phyloP scores from a whole-genome alignment of 164 flowering plant species.

The Saururus chinensis region DNA sequence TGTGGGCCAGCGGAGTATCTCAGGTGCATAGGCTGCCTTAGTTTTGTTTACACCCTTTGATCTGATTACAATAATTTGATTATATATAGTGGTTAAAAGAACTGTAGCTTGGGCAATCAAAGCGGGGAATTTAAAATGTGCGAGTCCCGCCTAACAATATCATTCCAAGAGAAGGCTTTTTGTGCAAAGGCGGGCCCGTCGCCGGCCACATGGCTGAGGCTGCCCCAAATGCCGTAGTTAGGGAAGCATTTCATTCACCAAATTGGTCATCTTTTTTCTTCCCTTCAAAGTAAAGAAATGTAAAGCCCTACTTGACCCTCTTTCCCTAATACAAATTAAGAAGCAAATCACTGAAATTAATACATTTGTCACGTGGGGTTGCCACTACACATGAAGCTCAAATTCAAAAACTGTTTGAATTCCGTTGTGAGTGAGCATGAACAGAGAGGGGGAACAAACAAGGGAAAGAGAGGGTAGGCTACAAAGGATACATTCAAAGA shows the following conservation, averaged over 20 bases:
- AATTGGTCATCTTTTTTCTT: neutral
- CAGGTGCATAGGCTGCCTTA: neutral
- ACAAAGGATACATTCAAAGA: conserved; percentile 31
- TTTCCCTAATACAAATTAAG: neutral
- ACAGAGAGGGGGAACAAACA: neutral
- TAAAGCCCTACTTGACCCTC: neutral
- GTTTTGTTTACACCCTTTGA: too few relatives aligned
- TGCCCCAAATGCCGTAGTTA: neutral
- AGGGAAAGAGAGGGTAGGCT: neutral
- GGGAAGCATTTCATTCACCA: neutral
- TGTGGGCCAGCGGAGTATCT: neutral
- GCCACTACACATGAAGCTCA: too few relatives aligned
- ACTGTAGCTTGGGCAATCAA: too few relatives aligned
- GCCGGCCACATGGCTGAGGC: neutral
- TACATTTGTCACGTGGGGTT: too few relatives aligned
- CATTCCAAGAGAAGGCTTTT: neutral
- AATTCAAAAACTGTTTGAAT: too few relatives aligned
- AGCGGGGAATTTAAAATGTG: neutral
- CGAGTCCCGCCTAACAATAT: neutral
- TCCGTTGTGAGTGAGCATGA: too few relatives aligned
- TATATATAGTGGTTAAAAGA: too few relatives aligned
- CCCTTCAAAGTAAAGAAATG: conserved; percentile 10
- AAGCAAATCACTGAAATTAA: neutral
- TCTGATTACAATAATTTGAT: neutral
- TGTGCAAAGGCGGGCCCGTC: neutral